phyloP scores from a whole-genome alignment of 352 stramenopile species.

The Phytophthora colocasiae region DNA sequence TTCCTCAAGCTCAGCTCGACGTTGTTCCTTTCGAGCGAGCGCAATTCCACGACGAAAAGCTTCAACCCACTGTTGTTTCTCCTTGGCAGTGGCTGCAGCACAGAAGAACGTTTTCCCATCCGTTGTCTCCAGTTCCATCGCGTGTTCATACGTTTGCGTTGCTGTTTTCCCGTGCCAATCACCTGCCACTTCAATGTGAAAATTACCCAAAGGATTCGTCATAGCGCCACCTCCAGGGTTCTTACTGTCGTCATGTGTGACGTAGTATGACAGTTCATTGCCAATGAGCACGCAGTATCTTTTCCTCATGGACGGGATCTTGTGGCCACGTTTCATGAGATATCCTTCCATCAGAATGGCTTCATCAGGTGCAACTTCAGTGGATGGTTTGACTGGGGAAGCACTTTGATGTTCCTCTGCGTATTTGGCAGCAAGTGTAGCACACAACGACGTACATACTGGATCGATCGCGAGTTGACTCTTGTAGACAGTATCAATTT shows the following conservation, averaged over 20 bases:
- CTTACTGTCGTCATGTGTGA: conserved; percentile 75
- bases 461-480: conserved; percentile 49
- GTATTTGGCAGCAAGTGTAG: conserved; percentile 27
- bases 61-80: conserved; percentile 70
- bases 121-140: conserved; percentile 71
- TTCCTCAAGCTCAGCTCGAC: conserved; percentile 10
- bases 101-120: conserved; percentile 82
- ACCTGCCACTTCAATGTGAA: conserved; percentile 61
- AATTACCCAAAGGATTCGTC: conserved; percentile 37
- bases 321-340: conserved; percentile 73
- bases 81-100: conserved; percentile 52
- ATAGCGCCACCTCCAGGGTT: conserved; percentile 40
- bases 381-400: not conserved
- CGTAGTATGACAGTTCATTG: conserved; percentile 66
- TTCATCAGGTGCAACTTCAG: not conserved
- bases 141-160: conserved; percentile 57
- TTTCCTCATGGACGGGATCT: conserved; percentile 80
- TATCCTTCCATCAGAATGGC: conserved; percentile 77
- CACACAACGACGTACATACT: conserved; percentile 35
- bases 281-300: conserved; percentile 72
- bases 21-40: conserved; percentile 26
- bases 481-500: conserved; percentile 79
- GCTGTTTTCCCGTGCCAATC: conserved; percentile 78
- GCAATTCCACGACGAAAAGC: conserved; percentile 67
- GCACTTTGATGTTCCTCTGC: conserved; percentile 10